These are phyloP conservation scores for Teratosphaeria viscida DNA, from an alignment of 2,329 filamentous ascomycete species.

Conservation along the genomic window DNA sequence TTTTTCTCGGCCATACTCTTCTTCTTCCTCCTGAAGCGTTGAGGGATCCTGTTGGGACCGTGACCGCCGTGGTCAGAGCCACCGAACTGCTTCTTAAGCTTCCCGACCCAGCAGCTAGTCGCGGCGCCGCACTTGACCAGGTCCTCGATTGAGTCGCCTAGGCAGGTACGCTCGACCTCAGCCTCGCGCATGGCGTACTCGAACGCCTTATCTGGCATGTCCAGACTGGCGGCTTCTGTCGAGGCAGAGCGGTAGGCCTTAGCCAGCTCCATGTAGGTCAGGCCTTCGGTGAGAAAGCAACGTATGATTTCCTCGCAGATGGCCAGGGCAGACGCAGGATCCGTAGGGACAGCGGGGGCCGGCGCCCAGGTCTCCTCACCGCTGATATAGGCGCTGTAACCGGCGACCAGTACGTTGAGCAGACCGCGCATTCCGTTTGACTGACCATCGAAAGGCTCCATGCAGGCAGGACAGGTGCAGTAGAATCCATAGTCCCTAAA, in stretches of 20 bases:
- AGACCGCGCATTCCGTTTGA: background rate
- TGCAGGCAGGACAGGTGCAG: slow-evolving; percentile 20
- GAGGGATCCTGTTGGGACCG: slow-evolving; percentile 7
- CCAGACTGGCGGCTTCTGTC: slow-evolving; percentile 7
- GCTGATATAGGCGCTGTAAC: slow-evolving; percentile 6
- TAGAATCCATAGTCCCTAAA: slow-evolving; percentile 17
- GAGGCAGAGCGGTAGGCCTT: slow-evolving; percentile 17
- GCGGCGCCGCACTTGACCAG: slow-evolving; percentile 3
- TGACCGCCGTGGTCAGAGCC: background rate
- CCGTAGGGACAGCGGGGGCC: slow-evolving; percentile 7
- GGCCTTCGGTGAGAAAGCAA: slow-evolving; percentile 82
- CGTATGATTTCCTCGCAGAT: slow-evolving; percentile 52
- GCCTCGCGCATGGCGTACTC: slow-evolving; percentile 14
- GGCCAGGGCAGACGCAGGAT: background rate
- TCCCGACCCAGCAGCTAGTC: slow-evolving; percentile 4
- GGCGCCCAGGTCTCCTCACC: background rate
- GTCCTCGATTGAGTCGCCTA: slow-evolving; percentile 11
- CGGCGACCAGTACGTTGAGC: background rate
- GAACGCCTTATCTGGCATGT: slow-evolving; percentile 8
- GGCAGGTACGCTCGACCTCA: slow-evolving; percentile 19
- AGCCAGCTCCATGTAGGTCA: slow-evolving; percentile 30
- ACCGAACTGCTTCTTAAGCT: background rate
- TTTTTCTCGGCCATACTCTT: background rate
- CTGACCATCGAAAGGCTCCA: slow-evolving; percentile 5
- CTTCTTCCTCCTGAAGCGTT: background rate